Conservation (phyloP, 306 rosid species). For the Trichosanthes cucumerina region DNA sequence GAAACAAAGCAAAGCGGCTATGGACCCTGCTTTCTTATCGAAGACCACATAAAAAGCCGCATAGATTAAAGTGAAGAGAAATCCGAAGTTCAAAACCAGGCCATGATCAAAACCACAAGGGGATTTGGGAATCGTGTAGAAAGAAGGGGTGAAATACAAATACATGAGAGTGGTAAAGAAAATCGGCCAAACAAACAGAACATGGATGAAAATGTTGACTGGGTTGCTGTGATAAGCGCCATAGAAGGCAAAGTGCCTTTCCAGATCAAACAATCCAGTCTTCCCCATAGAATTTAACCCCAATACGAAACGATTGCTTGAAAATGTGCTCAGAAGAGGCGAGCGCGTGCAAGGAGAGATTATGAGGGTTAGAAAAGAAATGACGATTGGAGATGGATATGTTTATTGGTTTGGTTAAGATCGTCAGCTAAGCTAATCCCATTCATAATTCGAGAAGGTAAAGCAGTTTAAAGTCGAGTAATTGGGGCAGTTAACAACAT, state of each 20-base stretch:
- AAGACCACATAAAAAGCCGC: slow-evolving; percentile 36
- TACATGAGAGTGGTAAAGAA: slow-evolving; percentile 43
- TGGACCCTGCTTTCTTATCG: slow-evolving; percentile 62
- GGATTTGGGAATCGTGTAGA: slow-evolving; percentile 20
- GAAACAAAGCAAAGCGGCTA: slow-evolving; percentile 54
- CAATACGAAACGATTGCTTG: background rate
- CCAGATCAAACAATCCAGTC: slow-evolving; percentile 51
- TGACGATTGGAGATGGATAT: background rate
- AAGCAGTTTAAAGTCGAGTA: background rate
- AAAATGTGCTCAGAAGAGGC: background rate
- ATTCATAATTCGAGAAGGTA: background rate
- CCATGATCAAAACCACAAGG: slow-evolving; percentile 22
- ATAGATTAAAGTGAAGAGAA: slow-evolving; percentile 40
- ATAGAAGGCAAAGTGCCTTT: slow-evolving; percentile 77
- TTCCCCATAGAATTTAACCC: slow-evolving; percentile 22
- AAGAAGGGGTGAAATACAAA: slow-evolving; percentile 54
- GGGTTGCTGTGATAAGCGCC: slow-evolving; percentile 86
- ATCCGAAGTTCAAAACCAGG: slow-evolving; percentile 47
- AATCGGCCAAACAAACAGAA: slow-evolving; percentile 69
- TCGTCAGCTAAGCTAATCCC: background rate
- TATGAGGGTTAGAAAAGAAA: background rate
- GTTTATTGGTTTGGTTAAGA: background rate
- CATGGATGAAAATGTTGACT: slow-evolving; percentile 46
- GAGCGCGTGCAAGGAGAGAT: background rate
- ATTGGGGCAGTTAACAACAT: background rate